Percentiles rank a stretch among this genome's conserved stretches.
Evolutionary conservation across 805 yeast species (phyloP).

Genomic region (Vanderwaltozyma verrucispora): DNA sequence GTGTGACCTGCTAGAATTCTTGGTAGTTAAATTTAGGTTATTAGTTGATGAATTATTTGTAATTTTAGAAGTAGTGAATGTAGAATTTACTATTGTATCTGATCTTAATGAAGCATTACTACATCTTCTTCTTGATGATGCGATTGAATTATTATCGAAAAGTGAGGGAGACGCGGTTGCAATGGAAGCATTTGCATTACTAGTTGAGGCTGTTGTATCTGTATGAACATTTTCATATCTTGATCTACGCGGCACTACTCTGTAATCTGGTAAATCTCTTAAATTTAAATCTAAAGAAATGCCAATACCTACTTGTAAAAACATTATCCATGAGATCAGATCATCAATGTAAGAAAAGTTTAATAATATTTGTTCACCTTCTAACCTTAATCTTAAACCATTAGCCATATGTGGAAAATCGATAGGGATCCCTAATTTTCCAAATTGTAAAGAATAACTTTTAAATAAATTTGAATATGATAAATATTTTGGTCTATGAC

Average conservation of each 20-base stretch:
- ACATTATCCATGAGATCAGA: conserved; percentile 71
- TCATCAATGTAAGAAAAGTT: conserved; percentile 53
- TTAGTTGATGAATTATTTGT: neutral
- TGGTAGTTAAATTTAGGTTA: neutral
- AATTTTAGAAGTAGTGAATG: too few species aligned
- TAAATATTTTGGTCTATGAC: conserved; percentile 20
- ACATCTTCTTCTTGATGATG: neutral
- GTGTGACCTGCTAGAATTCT: neutral
- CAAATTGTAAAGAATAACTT: conserved; percentile 75
- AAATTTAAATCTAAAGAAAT: conserved; percentile 65
- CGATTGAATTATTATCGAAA: neutral
- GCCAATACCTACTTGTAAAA: conserved; percentile 64
- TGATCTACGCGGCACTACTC: conserved; percentile 73
- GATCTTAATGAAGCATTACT: neutral
- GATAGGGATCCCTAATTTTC: conserved; percentile 72
- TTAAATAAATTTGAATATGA: conserved; percentile 34
- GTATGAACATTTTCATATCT: conserved; percentile 20
- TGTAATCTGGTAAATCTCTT: conserved; percentile 62
- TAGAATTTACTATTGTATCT: too few species aligned
- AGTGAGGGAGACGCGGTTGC: neutral
- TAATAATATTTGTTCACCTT: conserved; percentile 70
- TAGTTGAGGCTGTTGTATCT: neutral
- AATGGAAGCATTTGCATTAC: neutral
- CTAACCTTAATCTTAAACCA: conserved; percentile 67
- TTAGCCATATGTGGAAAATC: conserved; percentile 68